A percentile compares a stretch with the other conserved stretches of the same genome.
Conservation (phyloP, 768 basidiomycete genomes). For the Tricholoma sp. region DNA sequence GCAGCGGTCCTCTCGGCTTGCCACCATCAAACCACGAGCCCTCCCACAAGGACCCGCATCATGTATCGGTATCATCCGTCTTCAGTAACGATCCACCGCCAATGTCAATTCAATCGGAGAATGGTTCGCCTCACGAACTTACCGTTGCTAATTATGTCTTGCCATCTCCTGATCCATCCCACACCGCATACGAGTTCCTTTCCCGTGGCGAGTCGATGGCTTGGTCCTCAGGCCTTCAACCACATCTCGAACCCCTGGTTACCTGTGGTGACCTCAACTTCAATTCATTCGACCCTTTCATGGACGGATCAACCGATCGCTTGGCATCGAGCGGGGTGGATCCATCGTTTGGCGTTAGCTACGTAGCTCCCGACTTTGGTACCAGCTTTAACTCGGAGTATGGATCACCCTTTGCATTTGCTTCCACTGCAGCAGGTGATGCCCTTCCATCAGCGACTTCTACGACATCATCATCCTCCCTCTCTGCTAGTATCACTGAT, state of each 20-base stretch:
- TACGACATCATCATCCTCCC: not conserved
- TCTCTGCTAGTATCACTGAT: not conserved
- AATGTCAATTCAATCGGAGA: not conserved
- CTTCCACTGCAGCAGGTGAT: too few species aligned
- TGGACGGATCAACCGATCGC: not conserved
- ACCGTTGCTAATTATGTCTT: not conserved
- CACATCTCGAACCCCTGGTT: not conserved
- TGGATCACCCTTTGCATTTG: too few species aligned
- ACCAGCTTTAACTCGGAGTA: not conserved
- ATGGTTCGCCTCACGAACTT: not conserved
- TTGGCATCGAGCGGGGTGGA: not conserved
- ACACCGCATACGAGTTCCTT: not conserved
- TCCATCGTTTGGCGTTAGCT: not conserved
- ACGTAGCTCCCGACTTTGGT: not conserved
- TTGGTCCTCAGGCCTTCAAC: not conserved
- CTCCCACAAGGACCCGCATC: not conserved
- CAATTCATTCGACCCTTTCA: not conserved
- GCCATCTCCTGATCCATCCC: not conserved
- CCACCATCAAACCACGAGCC: not conserved
- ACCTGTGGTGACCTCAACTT: not conserved
- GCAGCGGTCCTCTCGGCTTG: not conserved
- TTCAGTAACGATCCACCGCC: not conserved
- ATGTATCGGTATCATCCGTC: not conserved
- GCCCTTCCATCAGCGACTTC: not conserved
- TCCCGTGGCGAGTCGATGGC: not conserved